Evolutionary conservation across 2,329 filamentous ascomycete genomes (phyloP), one percentile per base, ranked within the genome.

Genomic region (Alternaria solani): DNA sequence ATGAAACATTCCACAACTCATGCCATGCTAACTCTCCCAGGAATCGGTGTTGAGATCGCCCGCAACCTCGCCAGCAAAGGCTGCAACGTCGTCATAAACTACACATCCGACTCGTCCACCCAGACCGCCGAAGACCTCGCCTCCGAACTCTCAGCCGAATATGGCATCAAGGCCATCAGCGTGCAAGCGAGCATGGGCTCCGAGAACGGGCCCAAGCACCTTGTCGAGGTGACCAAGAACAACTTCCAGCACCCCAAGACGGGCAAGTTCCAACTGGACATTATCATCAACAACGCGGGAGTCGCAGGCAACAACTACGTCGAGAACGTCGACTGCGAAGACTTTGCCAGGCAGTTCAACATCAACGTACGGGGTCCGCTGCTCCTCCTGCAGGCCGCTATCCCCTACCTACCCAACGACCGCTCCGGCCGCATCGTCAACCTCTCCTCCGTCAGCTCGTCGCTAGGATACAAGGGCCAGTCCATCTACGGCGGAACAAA

Each of bases 231-330:
- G 0, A 84, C 87, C 5, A 84, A 86, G 67, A 82, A 87, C 65
- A 82, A 88, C 72, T 89, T 91, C 78, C 75, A 84, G 8, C 76
- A 78, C 64, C 82, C 85, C 28, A 83, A 84, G 69, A 83, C 80
- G 63, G 78, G 79, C 60, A 81, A 82, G 56, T 87, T 93, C 75
- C 87, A 89, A 71, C 85, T 96, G 72, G 92, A 96, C 79, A 92
- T 96, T 62, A 82, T 96, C 54, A 82, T 96, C 82, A 96, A 96
- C 85, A 96, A 96, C 77, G 93, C 93, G 30, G 93, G 92, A 26
- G 81, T 87, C 3, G 79, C 83, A 11, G 78, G 86, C 39, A 94
- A 95, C 79, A 86, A 89, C 68, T 76, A 81, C 26, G 80, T 91
- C 25, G 84, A 87, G 51, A 86, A 91, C 28, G 86, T 92, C 63